Evolutionary conservation across 441 rosid genomes (phyloP), one percentile per base, ranked within the genome.

Genomic region (Euphorbia corollata): DNA sequence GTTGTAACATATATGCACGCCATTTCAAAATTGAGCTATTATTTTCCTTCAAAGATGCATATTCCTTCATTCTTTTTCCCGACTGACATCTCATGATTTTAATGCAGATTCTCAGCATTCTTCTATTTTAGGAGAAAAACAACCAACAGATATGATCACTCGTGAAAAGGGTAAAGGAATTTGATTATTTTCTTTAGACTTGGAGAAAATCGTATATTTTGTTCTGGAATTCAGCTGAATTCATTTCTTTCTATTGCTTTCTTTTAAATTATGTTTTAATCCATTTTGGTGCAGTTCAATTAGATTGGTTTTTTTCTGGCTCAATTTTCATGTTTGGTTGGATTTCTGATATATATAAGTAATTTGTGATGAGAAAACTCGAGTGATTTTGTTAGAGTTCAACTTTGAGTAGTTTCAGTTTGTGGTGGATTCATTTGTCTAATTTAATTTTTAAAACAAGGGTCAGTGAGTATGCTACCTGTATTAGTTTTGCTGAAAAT

Each of bases 51-150:
- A n/a, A n/a, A n/a, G n/a, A n/a, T n/a, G n/a, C n/a, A n/a, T n/a
- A n/a, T n/a, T n/a, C n/a, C 2, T 71, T 24, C 15, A 48, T 60
- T 59, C 55, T 38, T 30, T 19, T 34, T 45, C 7, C 43, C 58
- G 23, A 30, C 24, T 47, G 41, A 12, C 24, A n/a, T 73, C 50
- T 61, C 45, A 13, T 64, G 55, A 24, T 30, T 30, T 59, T 30
- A 30, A 16, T 72, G 61, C 83, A 81, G 86, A 75, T 65, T 38
- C n/a, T 24, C 50, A 0, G 51, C 64, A 30, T 64, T 81, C 75
- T 63, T 65, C 18, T 43, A n/a, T 45, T 50, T 48, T 54, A 2
- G 64, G 39, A 38, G 68, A 67, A 72, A 71, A 72, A 60, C 80
- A 47, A 53, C 19, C 72, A n/a, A 56, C 70, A 56, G 67, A 71